phyloP scores from a whole-genome alignment of 257 asterid species.

The Fraxinus americana region DNA sequence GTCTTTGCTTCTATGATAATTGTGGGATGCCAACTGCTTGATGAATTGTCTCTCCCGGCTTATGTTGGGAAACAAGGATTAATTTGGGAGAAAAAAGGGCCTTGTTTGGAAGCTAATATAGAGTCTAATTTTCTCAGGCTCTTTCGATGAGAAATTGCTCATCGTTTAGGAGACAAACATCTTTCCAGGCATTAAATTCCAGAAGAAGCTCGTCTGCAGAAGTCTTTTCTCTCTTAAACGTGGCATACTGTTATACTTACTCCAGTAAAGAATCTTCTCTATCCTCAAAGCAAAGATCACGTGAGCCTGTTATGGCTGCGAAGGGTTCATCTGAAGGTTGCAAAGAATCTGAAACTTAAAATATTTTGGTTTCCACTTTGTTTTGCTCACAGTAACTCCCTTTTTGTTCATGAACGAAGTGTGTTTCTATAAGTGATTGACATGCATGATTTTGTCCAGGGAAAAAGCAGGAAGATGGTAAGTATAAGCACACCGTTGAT shows the following conservation, averaged over 20 bases:
- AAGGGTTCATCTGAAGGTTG: slow-evolving; percentile 79
- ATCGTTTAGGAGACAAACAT: slow-evolving; percentile 56
- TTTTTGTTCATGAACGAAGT: slow-evolving; percentile 13
- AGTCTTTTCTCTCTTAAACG: slow-evolving; percentile 48
- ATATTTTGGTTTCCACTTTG: slow-evolving; percentile 10
- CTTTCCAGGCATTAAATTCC: slow-evolving; percentile 49
- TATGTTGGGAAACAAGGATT: neutral
- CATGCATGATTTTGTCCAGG: slow-evolving; percentile 43
- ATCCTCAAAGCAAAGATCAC: slow-evolving; percentile 63
- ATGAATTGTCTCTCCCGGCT: slow-evolving; percentile 27
- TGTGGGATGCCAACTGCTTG: slow-evolving; percentile 27
- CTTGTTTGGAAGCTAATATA: slow-evolving; percentile 24
- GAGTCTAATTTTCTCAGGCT: slow-evolving; percentile 59
- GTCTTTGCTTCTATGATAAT: neutral
- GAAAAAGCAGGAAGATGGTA: slow-evolving; percentile 81
- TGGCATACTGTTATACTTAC: slow-evolving; percentile 52
- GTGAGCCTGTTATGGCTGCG: slow-evolving; percentile 82
- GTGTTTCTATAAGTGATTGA: slow-evolving; percentile 15
- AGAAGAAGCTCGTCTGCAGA: slow-evolving; percentile 64
- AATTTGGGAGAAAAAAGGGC: too few relatives aligned
- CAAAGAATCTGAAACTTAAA: neutral
- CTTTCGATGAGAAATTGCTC: slow-evolving; percentile 70
- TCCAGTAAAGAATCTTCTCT: slow-evolving; percentile 47
- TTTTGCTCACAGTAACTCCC: slow-evolving; percentile 22
- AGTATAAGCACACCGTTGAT: slow-evolving; percentile 87